Percentiles rank a stretch among this genome's conserved stretches.
Conservation (phyloP, 2,329 filamentous ascomycete species). For the Fusarium succisae region DNA sequence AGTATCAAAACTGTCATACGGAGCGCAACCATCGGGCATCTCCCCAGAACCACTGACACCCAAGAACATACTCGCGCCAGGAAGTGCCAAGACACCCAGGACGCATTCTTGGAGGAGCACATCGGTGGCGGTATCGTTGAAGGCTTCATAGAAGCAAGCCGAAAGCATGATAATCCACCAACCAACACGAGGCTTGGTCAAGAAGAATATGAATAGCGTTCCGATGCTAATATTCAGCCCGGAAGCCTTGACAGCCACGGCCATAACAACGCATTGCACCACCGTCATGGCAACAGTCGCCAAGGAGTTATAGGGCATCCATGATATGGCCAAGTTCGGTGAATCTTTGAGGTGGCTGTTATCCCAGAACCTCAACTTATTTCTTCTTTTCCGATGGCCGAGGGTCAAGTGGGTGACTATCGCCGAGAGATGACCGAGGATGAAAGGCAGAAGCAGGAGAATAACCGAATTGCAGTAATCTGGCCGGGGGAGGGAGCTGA, state of each 20-base stretch:
- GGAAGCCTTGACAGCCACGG: not conserved
- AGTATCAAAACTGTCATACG: not conserved
- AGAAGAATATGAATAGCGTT: not conserved
- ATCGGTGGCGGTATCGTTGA: not conserved
- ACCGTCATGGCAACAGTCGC: not conserved
- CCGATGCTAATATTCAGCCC: not conserved
- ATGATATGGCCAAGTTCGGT: not conserved
- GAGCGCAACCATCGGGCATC: not conserved
- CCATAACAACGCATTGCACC: not conserved
- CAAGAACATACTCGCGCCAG: not conserved
- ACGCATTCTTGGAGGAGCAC: not conserved
- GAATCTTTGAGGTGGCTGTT: not conserved
- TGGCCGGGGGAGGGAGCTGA: not conserved
- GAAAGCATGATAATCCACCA: not conserved
- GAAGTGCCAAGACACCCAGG: not conserved
- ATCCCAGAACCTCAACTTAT: not conserved
- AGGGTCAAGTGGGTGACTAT: not conserved
- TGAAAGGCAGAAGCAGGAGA: not conserved
- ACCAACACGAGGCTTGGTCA: not conserved
- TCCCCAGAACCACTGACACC: not conserved
- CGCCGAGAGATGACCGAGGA: not conserved
- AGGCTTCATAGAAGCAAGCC: not conserved
- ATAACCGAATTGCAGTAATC: not conserved
- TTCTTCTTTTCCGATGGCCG: not conserved
- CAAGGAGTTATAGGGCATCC: not conserved